Evolutionary conservation across 2,329 filamentous ascomycete genomes (phyloP), one percentile per base, ranked within the genome.

Genomic region (Monosporascus sp.): DNA sequence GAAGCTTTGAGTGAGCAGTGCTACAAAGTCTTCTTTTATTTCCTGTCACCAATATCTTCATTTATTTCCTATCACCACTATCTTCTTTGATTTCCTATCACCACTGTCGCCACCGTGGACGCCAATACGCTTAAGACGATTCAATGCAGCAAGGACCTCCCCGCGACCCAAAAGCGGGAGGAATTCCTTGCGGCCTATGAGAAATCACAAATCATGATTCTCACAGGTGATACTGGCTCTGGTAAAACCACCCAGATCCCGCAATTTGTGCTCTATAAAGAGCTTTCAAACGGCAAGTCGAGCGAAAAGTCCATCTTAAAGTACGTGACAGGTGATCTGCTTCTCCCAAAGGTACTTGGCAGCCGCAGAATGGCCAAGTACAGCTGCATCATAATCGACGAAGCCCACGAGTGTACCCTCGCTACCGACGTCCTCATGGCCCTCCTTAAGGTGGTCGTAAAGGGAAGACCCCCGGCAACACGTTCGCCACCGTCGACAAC

Each of bases 301-400:
- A 83, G 88, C 49, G 83, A 85, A 54, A 91, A 90, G 72, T 99
- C 94, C 1, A 83, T 95, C 56, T 83, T 99, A 69, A 99, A 99
- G 78, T 99, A 99, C 79, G 99, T 99, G 95, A 99, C 95, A 44
- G 95, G 99, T 68, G 94, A 94, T 83, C 97, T 99, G 88, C 85
- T 99, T 65, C 80, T 97, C 67, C 81, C 94, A 66, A 94, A 99
- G 74, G 92, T 94, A 53, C 96, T 99, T 86, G 87, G 97, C 73
- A 94, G 99, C 71, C 90, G 92, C 67, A 83, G 95, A 64, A 84
- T 99, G 74, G 86, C 83, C 49, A 88, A 92, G 52, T 99, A 99
- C 76, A 94, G 91, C 78, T 95, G 90, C 66, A 97, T 99, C 69
- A 97, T 99, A 72, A 87, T 99, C 57, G 95, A 99, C 71, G 94